Evolutionary conservation across 225 moss, liverwort and hornwort genomes (phyloP).

Genomic region (Anthoceros angustus): DNA sequence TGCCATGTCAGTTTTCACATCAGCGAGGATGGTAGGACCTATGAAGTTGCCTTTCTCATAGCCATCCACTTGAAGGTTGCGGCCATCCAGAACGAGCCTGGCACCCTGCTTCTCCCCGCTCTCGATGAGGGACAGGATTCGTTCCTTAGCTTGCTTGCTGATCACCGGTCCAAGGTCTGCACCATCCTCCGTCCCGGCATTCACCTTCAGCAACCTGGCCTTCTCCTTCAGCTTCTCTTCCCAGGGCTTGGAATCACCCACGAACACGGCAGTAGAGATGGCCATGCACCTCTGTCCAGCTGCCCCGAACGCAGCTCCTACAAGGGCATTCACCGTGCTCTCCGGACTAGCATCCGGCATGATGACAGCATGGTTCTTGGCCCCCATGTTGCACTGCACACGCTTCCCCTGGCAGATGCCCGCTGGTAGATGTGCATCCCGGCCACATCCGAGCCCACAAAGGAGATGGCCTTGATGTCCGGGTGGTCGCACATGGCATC

Average conservation of each 20-base stretch:
- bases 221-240: no score
- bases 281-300: slow-evolving; percentile 98
- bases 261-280: slow-evolving; percentile 63
- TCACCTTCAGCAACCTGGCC: no score
- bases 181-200: no score
- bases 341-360: slow-evolving; percentile 72
- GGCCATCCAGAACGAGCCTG: no score
- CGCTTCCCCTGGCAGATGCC: slow-evolving; percentile 73
- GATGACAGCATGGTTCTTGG: slow-evolving; percentile 86
- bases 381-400: slow-evolving; percentile 94
- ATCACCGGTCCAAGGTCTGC: no score
- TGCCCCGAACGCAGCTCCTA: slow-evolving; percentile 89
- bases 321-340: slow-evolving; percentile 65
- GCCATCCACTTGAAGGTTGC: slow-evolving; percentile 52
- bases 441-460: slow-evolving; percentile 80
- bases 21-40: slow-evolving; percentile 85
- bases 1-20: no score
- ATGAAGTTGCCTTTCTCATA: slow-evolving; percentile 88
- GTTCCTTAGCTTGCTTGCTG: slow-evolving; percentile 82
- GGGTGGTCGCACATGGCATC: slow-evolving; percentile 85
- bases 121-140: slow-evolving; percentile 66
- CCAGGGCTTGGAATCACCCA: no score
- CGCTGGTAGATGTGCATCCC: slow-evolving; percentile 94
- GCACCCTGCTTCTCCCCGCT: slow-evolving; percentile 58
- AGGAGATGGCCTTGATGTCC: slow-evolving; percentile 73